These are phyloP conservation scores for Saturnispora serradocipensis DNA, from an alignment of 805 yeast genomes.

Conservation along the genomic window DNA sequence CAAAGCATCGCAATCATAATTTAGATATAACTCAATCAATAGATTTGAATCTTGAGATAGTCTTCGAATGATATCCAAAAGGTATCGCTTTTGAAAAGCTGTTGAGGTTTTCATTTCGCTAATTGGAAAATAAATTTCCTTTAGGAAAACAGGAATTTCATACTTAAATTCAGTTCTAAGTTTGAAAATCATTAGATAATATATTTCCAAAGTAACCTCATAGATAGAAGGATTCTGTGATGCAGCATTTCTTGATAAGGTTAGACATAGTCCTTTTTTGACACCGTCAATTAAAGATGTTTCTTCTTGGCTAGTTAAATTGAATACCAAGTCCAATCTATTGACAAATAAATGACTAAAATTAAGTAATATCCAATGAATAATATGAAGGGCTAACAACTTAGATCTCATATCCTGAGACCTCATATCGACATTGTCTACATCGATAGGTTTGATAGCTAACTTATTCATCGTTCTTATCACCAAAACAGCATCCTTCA, in stretches of 20 bases:
- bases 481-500: conserved; percentile 86
- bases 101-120: conserved; percentile 88
- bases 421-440: conserved; percentile 70
- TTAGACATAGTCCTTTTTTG: conserved; percentile 73
- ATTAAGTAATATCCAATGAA: conserved; percentile 76
- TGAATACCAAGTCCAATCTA: conserved; percentile 42
- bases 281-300: conserved; percentile 68
- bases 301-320: conserved; percentile 41
- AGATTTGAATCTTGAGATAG: conserved; percentile 84
- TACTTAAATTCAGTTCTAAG: conserved; percentile 81
- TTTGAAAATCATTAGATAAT: conserved; percentile 80
- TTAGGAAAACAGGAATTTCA: conserved; percentile 89
- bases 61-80: conserved; percentile 71
- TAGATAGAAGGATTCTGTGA: conserved; percentile 86
- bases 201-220: conserved; percentile 84
- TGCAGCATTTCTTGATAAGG: conserved; percentile 86
- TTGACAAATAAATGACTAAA: conserved; percentile 75
- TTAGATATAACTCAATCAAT: conserved; percentile 83
- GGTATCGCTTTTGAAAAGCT: conserved; percentile 83
- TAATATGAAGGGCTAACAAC: conserved; percentile 74
- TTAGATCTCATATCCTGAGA: conserved; percentile 91
- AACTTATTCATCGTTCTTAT: conserved; percentile 93
- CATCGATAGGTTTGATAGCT: conserved; percentile 75
- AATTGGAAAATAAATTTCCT: conserved; percentile 89
- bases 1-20: conserved; percentile 84